These are phyloP conservation scores for Paramecium octaurelia DNA, from an alignment of 73 alveolate genomes.

Conservation along the genomic window DNA sequence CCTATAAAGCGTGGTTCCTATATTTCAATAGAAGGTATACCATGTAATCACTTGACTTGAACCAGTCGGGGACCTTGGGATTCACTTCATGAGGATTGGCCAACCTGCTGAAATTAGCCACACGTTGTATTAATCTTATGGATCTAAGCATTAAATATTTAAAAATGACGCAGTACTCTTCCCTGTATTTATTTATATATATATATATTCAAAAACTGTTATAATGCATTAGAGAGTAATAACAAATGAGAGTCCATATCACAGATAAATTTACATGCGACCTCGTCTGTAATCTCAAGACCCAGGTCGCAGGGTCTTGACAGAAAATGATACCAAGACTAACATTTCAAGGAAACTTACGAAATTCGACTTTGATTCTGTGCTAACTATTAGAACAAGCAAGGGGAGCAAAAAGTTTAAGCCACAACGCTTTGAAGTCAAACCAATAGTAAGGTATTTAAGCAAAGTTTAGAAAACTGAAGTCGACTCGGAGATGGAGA, in stretches of 20 bases:
- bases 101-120: background rate
- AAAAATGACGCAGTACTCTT: constrained; percentile 10
- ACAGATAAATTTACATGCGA: background rate
- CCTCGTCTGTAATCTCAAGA: background rate
- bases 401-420: constrained; percentile 14
- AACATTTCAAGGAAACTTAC: constrained; percentile 15
- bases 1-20: constrained; percentile 47
- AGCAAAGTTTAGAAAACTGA: background rate
- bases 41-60: background rate
- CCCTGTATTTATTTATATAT: background rate
- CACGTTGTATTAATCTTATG: background rate
- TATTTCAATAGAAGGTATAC: background rate
- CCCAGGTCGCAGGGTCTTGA: background rate
- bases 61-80: background rate
- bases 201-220: constrained; percentile 16
- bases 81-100: constrained; percentile 31
- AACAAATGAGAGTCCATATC: constrained; percentile 22
- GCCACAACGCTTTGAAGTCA: background rate
- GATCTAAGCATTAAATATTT: constrained; percentile 26
- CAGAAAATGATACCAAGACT: constrained; percentile 15
- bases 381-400: background rate
- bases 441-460: background rate
- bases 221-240: constrained; percentile 33
- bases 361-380: background rate
- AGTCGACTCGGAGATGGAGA: constrained; percentile 25